Evolutionary conservation across 768 basidiomycete species (phyloP).

Genomic region (Leccinum pellstonianum): DNA sequence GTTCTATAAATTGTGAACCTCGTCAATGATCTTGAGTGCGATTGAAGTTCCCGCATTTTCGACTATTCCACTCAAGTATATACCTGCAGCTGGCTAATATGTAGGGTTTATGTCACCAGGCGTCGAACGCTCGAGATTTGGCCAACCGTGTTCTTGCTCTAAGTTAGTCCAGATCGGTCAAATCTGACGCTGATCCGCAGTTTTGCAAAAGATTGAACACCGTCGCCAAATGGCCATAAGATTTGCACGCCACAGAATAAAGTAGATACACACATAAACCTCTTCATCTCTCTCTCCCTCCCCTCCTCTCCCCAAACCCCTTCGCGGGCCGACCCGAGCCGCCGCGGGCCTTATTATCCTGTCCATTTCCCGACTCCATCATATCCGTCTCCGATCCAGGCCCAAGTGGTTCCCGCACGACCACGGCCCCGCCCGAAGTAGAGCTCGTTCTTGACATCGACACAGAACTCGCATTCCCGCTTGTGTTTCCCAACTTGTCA

Average conservation of each 20-base stretch:
- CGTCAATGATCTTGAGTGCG: too few relatives aligned
- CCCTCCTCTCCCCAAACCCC: slow-evolving; percentile 30
- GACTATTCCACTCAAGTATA: too few relatives aligned
- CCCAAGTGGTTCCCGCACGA: slow-evolving; percentile 36
- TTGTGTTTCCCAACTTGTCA: slow-evolving; percentile 1
- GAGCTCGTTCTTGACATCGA: not conserved
- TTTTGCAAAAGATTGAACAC: not conserved
- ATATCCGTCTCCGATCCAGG: slow-evolving; percentile 20
- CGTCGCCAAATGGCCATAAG: not conserved
- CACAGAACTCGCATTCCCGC: not conserved
- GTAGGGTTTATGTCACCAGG: too few relatives aligned
- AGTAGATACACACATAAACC: not conserved
- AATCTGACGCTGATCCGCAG: not conserved
- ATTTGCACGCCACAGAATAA: not conserved
- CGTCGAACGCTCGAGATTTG: too few relatives aligned
- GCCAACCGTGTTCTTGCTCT: too few relatives aligned
- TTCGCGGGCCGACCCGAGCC: slow-evolving; percentile 11
- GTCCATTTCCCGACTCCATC: not conserved
- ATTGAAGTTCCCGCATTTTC: too few relatives aligned
- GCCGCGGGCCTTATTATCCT: slow-evolving; percentile 1
- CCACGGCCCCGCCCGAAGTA: slow-evolving; percentile 6
- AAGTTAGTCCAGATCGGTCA: not conserved
- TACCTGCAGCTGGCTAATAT: too few relatives aligned
- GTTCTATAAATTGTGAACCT: too few relatives aligned
- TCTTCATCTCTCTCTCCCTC: not conserved